These are phyloP conservation scores for Pseudogymnoascus sp. DNA, from an alignment of 2,329 filamentous ascomycete species.

Conservation along the genomic window DNA sequence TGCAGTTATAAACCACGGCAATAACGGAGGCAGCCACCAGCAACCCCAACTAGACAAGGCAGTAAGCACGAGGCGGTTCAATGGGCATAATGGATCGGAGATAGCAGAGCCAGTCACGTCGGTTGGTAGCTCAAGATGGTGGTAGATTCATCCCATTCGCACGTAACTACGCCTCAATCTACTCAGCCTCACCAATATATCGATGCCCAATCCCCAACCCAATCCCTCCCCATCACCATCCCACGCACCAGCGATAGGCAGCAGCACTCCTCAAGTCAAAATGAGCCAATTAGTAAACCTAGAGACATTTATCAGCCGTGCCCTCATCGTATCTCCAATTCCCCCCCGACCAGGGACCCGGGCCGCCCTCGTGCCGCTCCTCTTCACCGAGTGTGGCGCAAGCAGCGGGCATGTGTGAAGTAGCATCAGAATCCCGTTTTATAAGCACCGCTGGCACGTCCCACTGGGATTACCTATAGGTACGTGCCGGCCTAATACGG, in stretches of 20 bases:
- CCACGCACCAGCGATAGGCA: not conserved
- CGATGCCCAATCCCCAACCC: not conserved
- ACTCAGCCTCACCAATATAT: not conserved
- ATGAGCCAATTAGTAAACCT: not conserved
- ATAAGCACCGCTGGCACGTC: slow-evolving; percentile 5
- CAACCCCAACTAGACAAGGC: not conserved
- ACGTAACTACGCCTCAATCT: not conserved
- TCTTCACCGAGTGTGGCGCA: not conserved
- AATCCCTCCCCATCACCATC: not conserved
- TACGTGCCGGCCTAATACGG: slow-evolving; percentile 7
- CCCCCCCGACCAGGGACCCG: not conserved
- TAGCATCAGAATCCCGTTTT: slow-evolving; percentile 6
- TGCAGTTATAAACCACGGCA: not conserved
- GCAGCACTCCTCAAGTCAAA: not conserved
- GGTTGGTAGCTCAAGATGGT: not conserved
- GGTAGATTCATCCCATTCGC: not conserved
- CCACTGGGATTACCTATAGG: slow-evolving; percentile 6
- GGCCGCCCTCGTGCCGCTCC: not conserved
- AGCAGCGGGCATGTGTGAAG: not conserved
- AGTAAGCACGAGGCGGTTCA: not conserved
- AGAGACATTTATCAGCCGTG: not conserved
- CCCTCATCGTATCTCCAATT: not conserved
- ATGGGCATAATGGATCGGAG: not conserved
- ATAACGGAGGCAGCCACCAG: not conserved
- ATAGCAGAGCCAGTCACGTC: not conserved